phyloP scores from a whole-genome alignment of 2,329 filamentous ascomycete species.

The Emergomyces pasteurianus region DNA sequence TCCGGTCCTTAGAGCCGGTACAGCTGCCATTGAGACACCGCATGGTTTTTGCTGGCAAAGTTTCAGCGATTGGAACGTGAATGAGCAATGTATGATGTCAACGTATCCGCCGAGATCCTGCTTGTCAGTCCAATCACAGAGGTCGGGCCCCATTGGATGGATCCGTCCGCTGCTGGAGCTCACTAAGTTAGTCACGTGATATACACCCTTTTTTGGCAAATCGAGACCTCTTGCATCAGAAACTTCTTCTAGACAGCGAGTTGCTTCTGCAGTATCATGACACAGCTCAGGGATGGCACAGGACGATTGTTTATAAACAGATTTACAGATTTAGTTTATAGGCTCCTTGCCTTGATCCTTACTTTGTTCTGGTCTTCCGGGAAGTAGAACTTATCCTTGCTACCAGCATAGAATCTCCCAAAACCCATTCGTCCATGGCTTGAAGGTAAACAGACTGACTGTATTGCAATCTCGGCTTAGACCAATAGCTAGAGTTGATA shows the following conservation, averaged over 20 bases:
- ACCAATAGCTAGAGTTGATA: neutral
- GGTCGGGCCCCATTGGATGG: too few species aligned
- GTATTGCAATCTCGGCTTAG: neutral
- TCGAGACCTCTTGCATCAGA: neutral
- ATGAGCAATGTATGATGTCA: slow-evolving; percentile 1
- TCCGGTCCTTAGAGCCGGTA: neutral
- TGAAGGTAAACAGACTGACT: neutral
- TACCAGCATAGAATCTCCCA: neutral
- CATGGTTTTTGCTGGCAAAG: neutral
- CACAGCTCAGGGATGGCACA: neutral
- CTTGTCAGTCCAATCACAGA: too few species aligned
- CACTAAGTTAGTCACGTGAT: neutral
- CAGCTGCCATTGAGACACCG: neutral
- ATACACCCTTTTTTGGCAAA: neutral
- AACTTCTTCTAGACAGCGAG: neutral
- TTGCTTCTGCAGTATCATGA: neutral
- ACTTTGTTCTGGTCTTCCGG: neutral
- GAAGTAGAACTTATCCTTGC: neutral
- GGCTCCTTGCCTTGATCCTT: neutral
- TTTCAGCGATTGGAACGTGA: neutral
- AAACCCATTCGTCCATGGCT: neutral
- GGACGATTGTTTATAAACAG: neutral
- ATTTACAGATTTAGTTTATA: neutral
- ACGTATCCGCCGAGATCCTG: neutral
- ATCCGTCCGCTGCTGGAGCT: too few species aligned